Evolutionary conservation across 1,284 basidiomycete species (phyloP), one percentile per base, ranked within the genome.

Genomic region (Fistulina hepatica): DNA sequence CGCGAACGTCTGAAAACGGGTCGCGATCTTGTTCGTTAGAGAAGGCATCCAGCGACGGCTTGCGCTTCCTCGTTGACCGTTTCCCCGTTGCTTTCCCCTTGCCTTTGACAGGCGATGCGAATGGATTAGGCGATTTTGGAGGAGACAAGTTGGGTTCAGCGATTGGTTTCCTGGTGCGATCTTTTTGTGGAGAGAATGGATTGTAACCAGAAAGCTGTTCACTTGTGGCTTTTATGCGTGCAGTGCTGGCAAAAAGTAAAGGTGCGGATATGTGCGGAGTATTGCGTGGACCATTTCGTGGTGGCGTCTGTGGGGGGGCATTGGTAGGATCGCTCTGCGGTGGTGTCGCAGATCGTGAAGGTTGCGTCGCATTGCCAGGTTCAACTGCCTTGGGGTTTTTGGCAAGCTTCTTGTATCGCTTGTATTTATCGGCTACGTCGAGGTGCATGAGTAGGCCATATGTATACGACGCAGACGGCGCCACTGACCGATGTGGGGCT

Each of bases 151-250:
- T 27, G 13, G 43, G 36, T 43, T 37, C 37, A 36, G 34, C 6
- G 33, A 33, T 26, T 50, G 54, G 53, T 50, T 59, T 58, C 41
- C 27, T 16, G 9, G 28, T 10, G 15, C 64, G 69, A 47, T 67
- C 69, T 59, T 84, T 85, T 44, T 65, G 55, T 6, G 82, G 83
- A 30, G 82, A 85, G 58, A 86, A 86, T 8, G 82, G 82, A 52
- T 86, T 86, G 46, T 71, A 75, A 1, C 68, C 61, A 10, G 64
- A 54, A 33, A 71, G 55, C 22, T 76, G 69, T 8, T 65, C 61
- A 26, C 70, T 66, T 32, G 63, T 49, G 44, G 71, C 56, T 20
- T 63, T 34, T 16, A 40, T 50, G 48, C 71, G 72, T 22, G 75
- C 54, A 47, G 63, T 69, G 16, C 65, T 61, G 19, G 68, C 40